Base-by-base conservation (phyloP, 1,284 basidiomycete genomes). In the Sphagnurus paluster region DNA sequence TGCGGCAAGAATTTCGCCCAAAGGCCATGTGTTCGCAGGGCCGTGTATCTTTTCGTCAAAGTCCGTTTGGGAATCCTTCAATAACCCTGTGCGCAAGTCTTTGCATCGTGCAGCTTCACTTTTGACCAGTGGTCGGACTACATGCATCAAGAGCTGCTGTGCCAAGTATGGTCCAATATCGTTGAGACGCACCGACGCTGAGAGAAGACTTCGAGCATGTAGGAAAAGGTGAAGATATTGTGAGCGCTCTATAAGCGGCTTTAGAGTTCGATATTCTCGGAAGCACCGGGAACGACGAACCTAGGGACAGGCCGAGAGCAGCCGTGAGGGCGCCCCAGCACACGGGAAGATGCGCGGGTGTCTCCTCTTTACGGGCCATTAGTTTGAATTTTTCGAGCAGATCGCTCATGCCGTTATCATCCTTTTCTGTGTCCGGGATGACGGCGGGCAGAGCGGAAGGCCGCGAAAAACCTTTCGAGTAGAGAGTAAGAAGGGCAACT, bases 171-270 rank as follows among this genome's bases (percentile, higher is more conserved):
- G 97, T 0, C 97, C 96, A 45, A 98, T 76, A 16, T 82, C 79
- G 64, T 98, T 99, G 55, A 99, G 74, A 4, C 97, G 81, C 9
- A 99, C 90, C 0, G 91, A 87, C 2, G 94, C 91, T 2, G 93
- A 97, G 20, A 99, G 77, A 38, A 98, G 71, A 28, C 90, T 82
- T 4, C 97, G 80, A 1, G 91, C 90, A 56, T 98, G 93, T 3
- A 99, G 79, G 70, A 98, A 99, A 29, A 98, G 79, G 58, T 96
- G 89, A 9, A 99, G 80, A 58, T 89, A 87, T 49, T 87, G 82
- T 3, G 88, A 71, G 43, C 85, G 77, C 55, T 86, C 88, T 93
- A 58, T 11, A 49, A 47, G 28, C 28, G 11, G 17, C 17, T 25
- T 40, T 28, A 39, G 28, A 51, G 35, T n/a, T 35, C 35, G 39